phyloP scores from a whole-genome alignment of 2,329 filamentous ascomycete species.

The Aspergillus sp. region DNA sequence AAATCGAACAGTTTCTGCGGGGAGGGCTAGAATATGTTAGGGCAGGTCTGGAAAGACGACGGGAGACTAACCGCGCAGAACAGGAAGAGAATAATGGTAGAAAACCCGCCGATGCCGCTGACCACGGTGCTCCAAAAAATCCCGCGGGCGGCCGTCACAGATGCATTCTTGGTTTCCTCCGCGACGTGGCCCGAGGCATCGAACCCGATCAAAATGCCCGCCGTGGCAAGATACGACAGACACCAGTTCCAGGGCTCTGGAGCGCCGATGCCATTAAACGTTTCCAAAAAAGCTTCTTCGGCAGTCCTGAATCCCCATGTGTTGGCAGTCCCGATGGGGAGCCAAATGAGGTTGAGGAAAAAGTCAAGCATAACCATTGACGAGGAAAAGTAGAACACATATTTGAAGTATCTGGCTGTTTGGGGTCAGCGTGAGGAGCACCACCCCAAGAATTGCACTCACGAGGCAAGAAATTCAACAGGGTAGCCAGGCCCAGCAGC shows the following conservation, averaged over 20 bases:
- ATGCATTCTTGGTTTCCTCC: slow-evolving; percentile 51
- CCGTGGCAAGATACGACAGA: slow-evolving; percentile 52
- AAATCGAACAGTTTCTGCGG: slow-evolving; percentile 45
- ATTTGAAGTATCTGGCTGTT: slow-evolving; percentile 38
- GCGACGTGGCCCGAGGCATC: slow-evolving; percentile 54
- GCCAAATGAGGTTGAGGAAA: slow-evolving; percentile 51
- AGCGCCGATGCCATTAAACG: slow-evolving; percentile 49
- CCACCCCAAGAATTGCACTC: too few relatives aligned
- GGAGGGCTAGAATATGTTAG: slow-evolving; percentile 29
- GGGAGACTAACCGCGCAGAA: slow-evolving; percentile 43
- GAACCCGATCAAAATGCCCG: slow-evolving; percentile 52
- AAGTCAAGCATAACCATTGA: slow-evolving; percentile 49
- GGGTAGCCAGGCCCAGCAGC: slow-evolving; percentile 41
- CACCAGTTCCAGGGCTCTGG: slow-evolving; percentile 55
- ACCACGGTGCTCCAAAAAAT: slow-evolving; percentile 54
- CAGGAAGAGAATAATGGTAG: slow-evolving; percentile 49
- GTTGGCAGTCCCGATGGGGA: slow-evolving; percentile 48
- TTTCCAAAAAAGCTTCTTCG: slow-evolving; percentile 51
- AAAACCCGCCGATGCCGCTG: slow-evolving; percentile 47
- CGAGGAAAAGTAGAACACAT: slow-evolving; percentile 17
- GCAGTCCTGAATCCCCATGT: slow-evolving; percentile 51
- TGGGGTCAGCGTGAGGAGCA: too few relatives aligned
- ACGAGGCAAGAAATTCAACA: slow-evolving; percentile 45
- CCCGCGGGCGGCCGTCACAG: slow-evolving; percentile 43
- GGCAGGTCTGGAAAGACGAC: neutral